Evolutionary conservation across 768 basidiomycete species (phyloP), one percentile per base, ranked within the genome.

Genomic region (Boletus barrowsii): DNA sequence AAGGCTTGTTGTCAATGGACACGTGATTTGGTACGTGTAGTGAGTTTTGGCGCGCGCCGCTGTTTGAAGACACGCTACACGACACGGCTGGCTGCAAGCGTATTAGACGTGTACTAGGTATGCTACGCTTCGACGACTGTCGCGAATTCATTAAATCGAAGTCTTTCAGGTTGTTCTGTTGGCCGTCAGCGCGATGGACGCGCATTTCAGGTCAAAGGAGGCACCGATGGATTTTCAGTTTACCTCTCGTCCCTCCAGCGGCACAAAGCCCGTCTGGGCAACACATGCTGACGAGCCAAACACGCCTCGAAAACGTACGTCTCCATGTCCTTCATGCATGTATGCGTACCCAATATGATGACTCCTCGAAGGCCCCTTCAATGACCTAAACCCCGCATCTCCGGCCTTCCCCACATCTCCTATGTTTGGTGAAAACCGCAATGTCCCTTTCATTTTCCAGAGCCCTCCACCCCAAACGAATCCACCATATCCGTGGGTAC

Each of bases 151-250:
- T 41, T 9, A 2, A 47, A 22, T 32, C 3, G 17, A 44, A 18
- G n/a, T 1, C 9, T 42, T 52, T 45, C n/a, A 55, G 51, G 26
- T 24, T 14, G 17, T 18, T 42, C 18, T 37, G 36, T 55, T 32
- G 26, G 33, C 51, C 33, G 20, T 53, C 42, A 47, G 44, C 53
- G 47, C 37, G 20, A 70, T 71, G 69, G 60, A 64, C 56, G 40
- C 52, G 57, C 69, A 56, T 22, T 57, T 53, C 51, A 79, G 86
- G 62, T 87, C 86, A 13, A 88, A 76, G 46, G 91, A 92, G 66
- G 88, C 86, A 4, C 91, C 91, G 5, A 93, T 93, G 91, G 90
- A 93, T 70, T 93, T 84, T 70, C 83, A 92, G 67, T 92, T 86
- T 75, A 92, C 90, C 10, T 83, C 84, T 60, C 79, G 89, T 24